Base-by-base conservation (phyloP, 2,329 filamentous ascomycete genomes). In the Exophiala xenobiotica region DNA sequence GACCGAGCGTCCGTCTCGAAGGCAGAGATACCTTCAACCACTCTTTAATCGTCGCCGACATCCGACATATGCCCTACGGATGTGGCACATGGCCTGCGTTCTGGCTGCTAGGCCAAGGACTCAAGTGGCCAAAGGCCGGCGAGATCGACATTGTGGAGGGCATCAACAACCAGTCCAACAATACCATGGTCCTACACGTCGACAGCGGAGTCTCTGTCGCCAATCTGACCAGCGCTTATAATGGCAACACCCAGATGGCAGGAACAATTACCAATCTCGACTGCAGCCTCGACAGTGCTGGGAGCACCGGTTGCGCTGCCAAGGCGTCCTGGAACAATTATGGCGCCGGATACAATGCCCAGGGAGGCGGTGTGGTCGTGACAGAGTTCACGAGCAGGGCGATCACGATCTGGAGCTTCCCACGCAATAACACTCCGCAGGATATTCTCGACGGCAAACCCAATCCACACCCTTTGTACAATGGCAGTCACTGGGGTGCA, bases 111-210 rank as follows among this genome's bases (percentile, higher is more conserved):
- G 71, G 72, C 14, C 38, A 46, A 9, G 40, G 26, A n/a, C 31
- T 22, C 4, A 27, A 35, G 6, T 75, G 73, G 73, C 73, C 73
- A 1, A 43, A 60, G 1, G 65, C 68, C 27, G 73, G 74, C 11
- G 74, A 76, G 66, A 76, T 79, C 38, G 77, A 79, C 60, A 73
- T 79, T 41, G 74, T 78, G 56, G 77, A 79, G 58, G 74, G 73
- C 5, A 74, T 79, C 49, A 77, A 79, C 57, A 49, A 66, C 27
- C 64, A 71, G 40, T 60, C 66, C 20, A 63, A 59, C 49, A 73
- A 71, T 43, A 63, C 70, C 23, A 75, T 78, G 55, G 74, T 74
- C 7, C 65, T 78, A 33, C 77, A 79, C 54, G 78, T 75, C 0
- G 63, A 67, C 9, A 64, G 64, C 1, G 69, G 68, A 5, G 77